Base-by-base conservation (phyloP, 768 basidiomycete genomes). In the Amanita molliuscula region DNA sequence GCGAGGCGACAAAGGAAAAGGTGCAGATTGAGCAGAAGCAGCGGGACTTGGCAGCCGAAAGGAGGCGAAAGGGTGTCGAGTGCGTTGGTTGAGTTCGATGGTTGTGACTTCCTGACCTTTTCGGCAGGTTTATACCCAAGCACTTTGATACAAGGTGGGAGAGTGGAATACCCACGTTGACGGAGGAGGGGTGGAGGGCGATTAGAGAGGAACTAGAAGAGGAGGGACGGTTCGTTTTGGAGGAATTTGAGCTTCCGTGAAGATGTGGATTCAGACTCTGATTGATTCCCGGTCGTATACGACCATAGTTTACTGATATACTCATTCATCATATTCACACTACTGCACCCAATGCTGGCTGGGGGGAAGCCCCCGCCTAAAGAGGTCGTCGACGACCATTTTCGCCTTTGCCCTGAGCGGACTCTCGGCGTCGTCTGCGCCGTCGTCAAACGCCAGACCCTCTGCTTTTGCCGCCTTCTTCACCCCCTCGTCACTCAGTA, bases 1-100 rank as follows among this genome's bases (percentile, higher is more conserved):
- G 78, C 20, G 90, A 94, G 36, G 96, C 96, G 47, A 97, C 91
- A 51, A 87, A 76, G 71, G 79, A 86, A 70, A 99, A 99, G 74
- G 78, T 92, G 47, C 65, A 66, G 4, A 95, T 99, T 50, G 96
- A 99, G 68, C 95, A 98, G 75, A 78, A 63, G 61, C 96, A 98
- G 72, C 71, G 96, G 45, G 93, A 97, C 53, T 77, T 81, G 28
- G 88, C 92, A 5, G 86, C 84, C 9, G 88, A 91, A 63, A 74
- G 91, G 67, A 94, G 90, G 73, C 77, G 74, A 63, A 85, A 79
- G 51, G 88, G 85, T 15, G 64, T 78, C 26, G 74, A 78, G 89
- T 95, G 59, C 71, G 89, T 85, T 48, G 35, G 5, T 35, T 29
- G 1, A 31, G 20, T 38, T 6, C 18, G 10, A 10, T 13, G 15